A percentile compares a stretch with the other conserved stretches of the same genome.
Evolutionary conservation across 2,329 filamentous ascomycete genomes (phyloP).

Genomic region (Akanthomyces muscarius): DNA sequence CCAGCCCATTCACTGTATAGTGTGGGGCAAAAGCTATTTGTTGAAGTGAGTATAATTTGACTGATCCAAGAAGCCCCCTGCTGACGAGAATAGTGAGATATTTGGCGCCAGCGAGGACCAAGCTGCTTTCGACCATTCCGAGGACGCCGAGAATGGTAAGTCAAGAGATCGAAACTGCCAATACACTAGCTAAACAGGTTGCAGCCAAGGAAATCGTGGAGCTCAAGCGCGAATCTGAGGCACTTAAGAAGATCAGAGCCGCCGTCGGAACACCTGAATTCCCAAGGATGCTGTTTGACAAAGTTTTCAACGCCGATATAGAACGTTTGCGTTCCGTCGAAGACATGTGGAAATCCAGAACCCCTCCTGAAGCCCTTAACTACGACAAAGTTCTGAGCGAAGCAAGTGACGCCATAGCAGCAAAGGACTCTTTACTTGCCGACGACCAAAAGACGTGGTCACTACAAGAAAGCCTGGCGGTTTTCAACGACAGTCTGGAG

Average conservation of each 20-base stretch:
- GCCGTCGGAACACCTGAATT: constrained; percentile 78
- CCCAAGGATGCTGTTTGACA: constrained; percentile 77
- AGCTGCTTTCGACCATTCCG: constrained; percentile 71
- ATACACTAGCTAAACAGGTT: constrained; percentile 21
- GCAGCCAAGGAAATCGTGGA: constrained; percentile 78
- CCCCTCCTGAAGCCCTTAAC: constrained; percentile 67
- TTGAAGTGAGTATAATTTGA: constrained; percentile 54
- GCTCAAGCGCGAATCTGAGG: constrained; percentile 76
- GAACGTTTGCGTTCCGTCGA: constrained; percentile 78
- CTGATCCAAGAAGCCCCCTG: no score
- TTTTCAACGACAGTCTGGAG: constrained; percentile 80
- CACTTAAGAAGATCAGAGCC: constrained; percentile 75
- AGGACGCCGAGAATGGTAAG: constrained; percentile 73
- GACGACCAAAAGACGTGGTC: constrained; percentile 77
- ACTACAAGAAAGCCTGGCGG: constrained; percentile 75
- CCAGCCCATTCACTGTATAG: constrained; percentile 96
- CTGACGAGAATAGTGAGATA: constrained; percentile 54
- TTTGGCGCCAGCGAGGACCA: constrained; percentile 91
- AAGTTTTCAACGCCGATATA: constrained; percentile 86
- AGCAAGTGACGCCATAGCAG: constrained; percentile 44
- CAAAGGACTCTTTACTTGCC: constrained; percentile 51
- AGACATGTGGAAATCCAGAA: constrained; percentile 91
- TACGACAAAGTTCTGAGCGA: constrained; percentile 59
- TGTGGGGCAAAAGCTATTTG: constrained; percentile 97
- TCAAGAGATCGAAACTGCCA: constrained; percentile 17